A percentile compares a stretch with the other conserved stretches of the same genome.
These are phyloP conservation scores for Coprinopsis sp. DNA, from an alignment of 768 basidiomycete species.

Conservation along the genomic window DNA sequence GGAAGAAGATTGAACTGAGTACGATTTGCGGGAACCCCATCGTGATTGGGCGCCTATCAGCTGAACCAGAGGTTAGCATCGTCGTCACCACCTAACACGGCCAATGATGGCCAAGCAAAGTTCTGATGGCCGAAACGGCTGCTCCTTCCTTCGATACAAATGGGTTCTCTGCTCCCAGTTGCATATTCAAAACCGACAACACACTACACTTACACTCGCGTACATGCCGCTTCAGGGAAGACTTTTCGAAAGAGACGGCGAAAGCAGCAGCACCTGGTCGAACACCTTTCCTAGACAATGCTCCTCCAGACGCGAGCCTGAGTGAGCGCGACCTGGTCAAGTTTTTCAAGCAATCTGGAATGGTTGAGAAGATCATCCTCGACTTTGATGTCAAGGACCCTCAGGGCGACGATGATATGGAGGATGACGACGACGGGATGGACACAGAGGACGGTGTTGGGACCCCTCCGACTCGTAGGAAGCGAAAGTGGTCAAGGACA, in stretches of 20 bases:
- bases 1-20: too few relatives aligned
- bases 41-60: too few relatives aligned
- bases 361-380: constrained; percentile 8
- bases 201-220: constrained; percentile 74
- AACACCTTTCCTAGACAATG: constrained; percentile 84
- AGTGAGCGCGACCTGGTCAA: constrained; percentile 72
- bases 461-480: too few relatives aligned
- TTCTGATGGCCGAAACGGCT: too few relatives aligned
- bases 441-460: constrained; percentile 1
- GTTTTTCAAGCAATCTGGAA: constrained; percentile 62
- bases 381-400: constrained; percentile 10
- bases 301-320: constrained; percentile 85
- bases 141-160: constrained; percentile 19
- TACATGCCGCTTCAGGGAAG: constrained; percentile 14
- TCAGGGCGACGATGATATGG: constrained; percentile 4
- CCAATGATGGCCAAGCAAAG: too few relatives aligned
- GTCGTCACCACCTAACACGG: too few relatives aligned
- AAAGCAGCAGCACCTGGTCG: constrained; percentile 46
- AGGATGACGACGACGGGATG: constrained; percentile 9
- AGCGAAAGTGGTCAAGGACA: constrained; percentile 35
- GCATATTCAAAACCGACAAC: constrained; percentile 41
- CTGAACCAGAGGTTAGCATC: too few relatives aligned
- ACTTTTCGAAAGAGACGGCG: too few relatives aligned
- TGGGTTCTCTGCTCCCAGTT: constrained; percentile 47
- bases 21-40: too few relatives aligned